Evolutionary conservation across 441 rosid genomes (phyloP), one percentile per base, ranked within the genome.

Genomic region (Biscutella laevigata): DNA sequence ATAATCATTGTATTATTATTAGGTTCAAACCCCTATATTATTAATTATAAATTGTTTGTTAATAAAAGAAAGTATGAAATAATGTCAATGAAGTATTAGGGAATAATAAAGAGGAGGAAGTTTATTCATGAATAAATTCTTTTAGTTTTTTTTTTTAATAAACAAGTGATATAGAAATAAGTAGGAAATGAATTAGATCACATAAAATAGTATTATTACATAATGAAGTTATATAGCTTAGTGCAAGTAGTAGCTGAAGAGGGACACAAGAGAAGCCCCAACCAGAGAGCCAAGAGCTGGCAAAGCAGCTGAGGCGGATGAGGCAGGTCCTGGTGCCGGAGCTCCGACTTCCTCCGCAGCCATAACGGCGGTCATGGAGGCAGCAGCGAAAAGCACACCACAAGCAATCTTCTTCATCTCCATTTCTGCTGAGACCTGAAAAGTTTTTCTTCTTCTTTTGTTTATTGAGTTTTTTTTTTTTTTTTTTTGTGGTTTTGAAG

Each of bases 361-460:
- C 70, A 79, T 59, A 57, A 72, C 88, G 22, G 78, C 74, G 42
- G 78, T 74, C 72, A 79, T 13, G 57, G 79, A 68, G 72, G 88
- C 84, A 12, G 82, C 88, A 10, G 73, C 74, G 9, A 82, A 50
- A 57, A 83, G 59, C 42, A 81, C 58, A 15, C 80, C 86, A 1
- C 69, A 71, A 33, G 74, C 78, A 25, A 86, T 64, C 77, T 76
- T 87, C 84, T 82, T 85, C 82, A 77, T 76, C 64, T 74, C 87
- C 89, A 81, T 84, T 12, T 24, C n/a, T 53, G 26, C 7, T 52
- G 65, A 66, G 65, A 66, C 66, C 65, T 60, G 71, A 53, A 67
- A 67, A 57, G 71, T 20, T 41, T 54, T 48, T 41, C 53, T 47
- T 32, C 14, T 32, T 22, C 46, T 25, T 16, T 60, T 46, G 5